These are phyloP conservation scores for Hericium coralloides DNA, from an alignment of 768 basidiomycete species.

Conservation along the genomic window DNA sequence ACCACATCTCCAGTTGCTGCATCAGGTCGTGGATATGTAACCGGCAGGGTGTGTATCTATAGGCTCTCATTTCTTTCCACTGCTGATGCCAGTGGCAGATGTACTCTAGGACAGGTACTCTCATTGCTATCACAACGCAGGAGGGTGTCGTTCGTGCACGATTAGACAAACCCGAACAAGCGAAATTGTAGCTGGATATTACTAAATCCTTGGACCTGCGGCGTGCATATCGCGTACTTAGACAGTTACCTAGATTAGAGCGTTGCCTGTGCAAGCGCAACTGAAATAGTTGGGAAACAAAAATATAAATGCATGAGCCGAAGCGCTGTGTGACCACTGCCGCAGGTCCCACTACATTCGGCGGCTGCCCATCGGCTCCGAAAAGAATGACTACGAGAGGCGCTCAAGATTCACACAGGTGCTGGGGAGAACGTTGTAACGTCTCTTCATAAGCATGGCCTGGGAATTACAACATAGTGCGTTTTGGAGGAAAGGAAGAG, in stretches of 20 bases:
- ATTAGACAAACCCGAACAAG: not conserved
- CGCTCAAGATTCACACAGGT: too few relatives aligned
- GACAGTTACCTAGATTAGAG: too few relatives aligned
- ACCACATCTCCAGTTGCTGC: slow-evolving; percentile 2
- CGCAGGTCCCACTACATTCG: too few relatives aligned
- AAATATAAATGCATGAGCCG: not conserved
- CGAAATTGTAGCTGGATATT: slow-evolving; percentile 5
- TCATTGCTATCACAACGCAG: slow-evolving; percentile 10
- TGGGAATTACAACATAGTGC: not conserved
- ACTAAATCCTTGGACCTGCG: too few relatives aligned
- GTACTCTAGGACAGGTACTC: slow-evolving; percentile 7
- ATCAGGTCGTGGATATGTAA: slow-evolving; percentile 3
- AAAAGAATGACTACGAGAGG: too few relatives aligned
- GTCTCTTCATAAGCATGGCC: not conserved
- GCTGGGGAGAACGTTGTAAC: not conserved
- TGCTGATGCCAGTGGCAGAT: slow-evolving; percentile 3
- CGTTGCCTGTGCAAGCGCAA: not conserved
- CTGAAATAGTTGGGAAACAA: not conserved
- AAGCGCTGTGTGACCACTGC: not conserved
- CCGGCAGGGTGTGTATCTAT: slow-evolving; percentile 5
- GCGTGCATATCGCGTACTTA: too few relatives aligned
- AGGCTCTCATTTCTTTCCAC: not conserved
- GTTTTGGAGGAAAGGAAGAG: not conserved
- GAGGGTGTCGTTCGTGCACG: slow-evolving; percentile 11
- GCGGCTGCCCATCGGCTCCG: too few relatives aligned